Evolutionary conservation across 2,329 filamentous ascomycete species (phyloP), one percentile per base, ranked within the genome.

Genomic region (Trichophyton schoenleinii): DNA sequence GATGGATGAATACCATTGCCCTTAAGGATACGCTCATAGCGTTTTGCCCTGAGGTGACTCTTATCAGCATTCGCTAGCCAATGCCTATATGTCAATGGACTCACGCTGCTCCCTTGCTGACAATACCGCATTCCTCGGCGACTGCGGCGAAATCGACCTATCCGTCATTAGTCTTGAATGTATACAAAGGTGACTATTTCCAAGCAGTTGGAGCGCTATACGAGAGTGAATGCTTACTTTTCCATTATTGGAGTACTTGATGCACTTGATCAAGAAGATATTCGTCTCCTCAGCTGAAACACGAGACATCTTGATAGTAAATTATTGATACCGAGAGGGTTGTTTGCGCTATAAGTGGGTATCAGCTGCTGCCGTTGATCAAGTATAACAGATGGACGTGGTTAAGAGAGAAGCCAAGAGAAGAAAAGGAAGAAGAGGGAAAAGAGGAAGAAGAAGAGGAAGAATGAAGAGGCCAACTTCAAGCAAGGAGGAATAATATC

Each of bases 21-120:
- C 69, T 85, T 85, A 73, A 86, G 77, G 69, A 88, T 78, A 36
- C 85, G 81, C 71, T 86, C 83, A 67, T 86, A 88, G 66, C 85
- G 77, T 73, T 88, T 88, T 64, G 84, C 81, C 1, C 86, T 88
- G 67, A 63, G n/a, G 15, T 58, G 38, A 38, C n/a, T 22, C n/a
- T 36, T 13, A 41, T 58, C 34, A 58, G 55, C 28, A 53, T 31
- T 7, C 20, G 44, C 44, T 2, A 22, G 9, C n/a, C 5, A 48
- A 48, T 53, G 11, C 2, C 2, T 53, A 31, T 7, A 15, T 31
- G 28, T n/a, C 28, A 28, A 53, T 38, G 9, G 34, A 81, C 86
- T 79, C 80, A 89, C 87, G 86, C 86, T 22, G 87, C 87, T 13
- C 81, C 85, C 72, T 87, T 87, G 71, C 74, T 78, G 38, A 85